phyloP scores from a whole-genome alignment of 1,284 basidiomycete genomes.

The Leccinum subfulvum region DNA sequence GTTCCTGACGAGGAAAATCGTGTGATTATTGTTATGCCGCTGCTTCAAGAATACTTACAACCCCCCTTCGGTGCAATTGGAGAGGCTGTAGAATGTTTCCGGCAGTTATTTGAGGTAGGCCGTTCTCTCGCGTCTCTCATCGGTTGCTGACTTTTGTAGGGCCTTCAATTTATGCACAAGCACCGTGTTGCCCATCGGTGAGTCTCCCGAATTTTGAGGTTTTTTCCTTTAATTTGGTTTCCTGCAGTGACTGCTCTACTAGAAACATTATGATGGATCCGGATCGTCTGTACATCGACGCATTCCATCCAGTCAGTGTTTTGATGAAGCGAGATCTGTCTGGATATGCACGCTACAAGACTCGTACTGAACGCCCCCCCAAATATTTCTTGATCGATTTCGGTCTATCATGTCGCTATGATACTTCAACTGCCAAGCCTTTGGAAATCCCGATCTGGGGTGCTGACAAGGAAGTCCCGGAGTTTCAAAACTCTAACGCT shows the following conservation, averaged over 20 bases:
- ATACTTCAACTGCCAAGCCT: conserved; percentile 15
- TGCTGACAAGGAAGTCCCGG: conserved; percentile 27
- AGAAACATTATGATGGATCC: conserved; percentile 41
- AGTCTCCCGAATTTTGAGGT: fast-evolving
- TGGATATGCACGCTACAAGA: conserved; percentile 21
- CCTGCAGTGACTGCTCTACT: conserved; percentile 17
- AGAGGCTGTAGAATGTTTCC: conserved; percentile 34
- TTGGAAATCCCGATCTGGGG: conserved; percentile 23
- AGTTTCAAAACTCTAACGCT: conserved; percentile 17
- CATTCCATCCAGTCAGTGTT: conserved; percentile 26
- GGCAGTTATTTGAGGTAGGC: conserved; percentile 38
- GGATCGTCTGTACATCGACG: conserved; percentile 24
- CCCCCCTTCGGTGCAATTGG: conserved; percentile 34
- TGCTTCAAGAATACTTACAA: conserved; percentile 22
- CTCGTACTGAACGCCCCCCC: conserved; percentile 33
- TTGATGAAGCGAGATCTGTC: conserved; percentile 21
- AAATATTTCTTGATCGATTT: conserved; percentile 33
- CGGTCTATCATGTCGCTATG: conserved; percentile 34
- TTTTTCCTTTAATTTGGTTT: background rate
- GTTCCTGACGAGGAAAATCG: conserved; percentile 17
- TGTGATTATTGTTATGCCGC: conserved; percentile 33
- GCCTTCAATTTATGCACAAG: conserved; percentile 24
- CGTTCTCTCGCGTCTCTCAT: too few relatives aligned
- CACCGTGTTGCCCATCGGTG: conserved; percentile 25
- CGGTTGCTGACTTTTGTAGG: conserved; percentile 10